Percentiles rank a stretch among this genome's conserved stretches.
Evolutionary conservation across 169 alveolate genomes (phyloP).

Genomic region (Pseudocohnilembus persalinus): DNA sequence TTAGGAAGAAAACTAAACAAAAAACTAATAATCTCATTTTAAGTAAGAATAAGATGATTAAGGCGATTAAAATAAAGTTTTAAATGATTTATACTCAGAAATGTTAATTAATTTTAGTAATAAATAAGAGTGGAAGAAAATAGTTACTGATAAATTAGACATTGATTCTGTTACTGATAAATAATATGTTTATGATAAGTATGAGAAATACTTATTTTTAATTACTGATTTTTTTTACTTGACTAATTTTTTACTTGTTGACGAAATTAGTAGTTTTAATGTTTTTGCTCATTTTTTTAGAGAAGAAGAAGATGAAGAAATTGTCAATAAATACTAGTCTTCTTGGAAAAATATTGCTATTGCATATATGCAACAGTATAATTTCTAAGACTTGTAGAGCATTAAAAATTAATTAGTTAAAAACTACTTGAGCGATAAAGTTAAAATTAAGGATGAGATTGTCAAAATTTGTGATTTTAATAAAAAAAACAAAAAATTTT

Average conservation of each 20-base stretch:
- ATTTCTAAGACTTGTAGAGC: not conserved
- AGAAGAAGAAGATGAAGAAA: not conserved
- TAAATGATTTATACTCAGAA: not conserved
- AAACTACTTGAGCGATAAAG: not conserved
- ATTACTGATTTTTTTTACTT: not conserved
- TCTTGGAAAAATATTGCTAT: not conserved
- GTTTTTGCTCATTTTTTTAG: not conserved
- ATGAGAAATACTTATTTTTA: not conserved
- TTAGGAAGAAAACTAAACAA: not conserved
- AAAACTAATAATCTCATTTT: too few relatives aligned
- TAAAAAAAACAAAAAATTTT: too few relatives aligned
- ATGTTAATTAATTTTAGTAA: not conserved
- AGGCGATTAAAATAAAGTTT: too few relatives aligned
- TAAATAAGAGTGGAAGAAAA: not conserved
- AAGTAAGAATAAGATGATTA: too few relatives aligned
- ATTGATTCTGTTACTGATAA: not conserved
- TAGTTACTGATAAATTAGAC: not conserved
- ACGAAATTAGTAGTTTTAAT: not conserved
- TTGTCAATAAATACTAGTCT: not conserved
- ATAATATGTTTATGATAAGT: not conserved
- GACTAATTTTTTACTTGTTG: not conserved
- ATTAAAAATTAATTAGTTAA: too few relatives aligned
- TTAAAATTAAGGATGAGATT: not conserved
- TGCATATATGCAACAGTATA: not conserved
- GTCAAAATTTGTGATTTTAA: not conserved